Base-by-base conservation (phyloP, 805 yeast genomes). In the Ogataea pini region DNA sequence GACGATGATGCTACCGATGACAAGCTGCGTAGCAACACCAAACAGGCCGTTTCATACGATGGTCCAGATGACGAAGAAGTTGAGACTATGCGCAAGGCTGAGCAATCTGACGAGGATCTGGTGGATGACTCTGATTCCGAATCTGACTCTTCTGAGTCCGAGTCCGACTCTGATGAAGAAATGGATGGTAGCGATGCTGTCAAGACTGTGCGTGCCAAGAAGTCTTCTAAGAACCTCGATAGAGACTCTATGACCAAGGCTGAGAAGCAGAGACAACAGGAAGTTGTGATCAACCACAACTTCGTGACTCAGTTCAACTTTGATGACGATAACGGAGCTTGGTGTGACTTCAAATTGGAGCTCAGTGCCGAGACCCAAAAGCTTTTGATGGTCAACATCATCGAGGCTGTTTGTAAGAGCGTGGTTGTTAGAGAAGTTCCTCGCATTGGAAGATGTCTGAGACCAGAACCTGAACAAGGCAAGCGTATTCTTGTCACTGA, bases 21-120 rank as follows among this genome's bases (percentile, higher is more conserved):
- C 51, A 81, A 77, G 60, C 70, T 77, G 50, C 78, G 74, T 55
- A 71, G 77, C 45, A 85, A 84, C 57, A 75, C 83, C 32, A 89
- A 89, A 59, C 96, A 91, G 71, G 83, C 96, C 14, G 92, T 87
- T 33, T 89, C 97, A 1, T 89, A 89, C 59, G 98, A 91, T 55
- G 96, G 82, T 13, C 96, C 97, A 28, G 98, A 91, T 70, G 97
- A 91, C 54, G 98, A 89, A 25, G 97, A 91, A 64, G 73, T 88
- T 51, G 97, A 89, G 65, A 87, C 88, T 44, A 87, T 89, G 91
- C 83, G 83, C 69, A 78, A 78, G 61, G 96, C 87, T 43, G 92
- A 86, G 67, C 80, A 85, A 59, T 82, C 91, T 34, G 82, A 84
- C 49, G 89, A 82, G 54, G 94, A 85, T 59, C 42, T 48, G 27